phyloP scores from a whole-genome alignment of 177 flowering plant species.

The Vitis hybrid region DNA sequence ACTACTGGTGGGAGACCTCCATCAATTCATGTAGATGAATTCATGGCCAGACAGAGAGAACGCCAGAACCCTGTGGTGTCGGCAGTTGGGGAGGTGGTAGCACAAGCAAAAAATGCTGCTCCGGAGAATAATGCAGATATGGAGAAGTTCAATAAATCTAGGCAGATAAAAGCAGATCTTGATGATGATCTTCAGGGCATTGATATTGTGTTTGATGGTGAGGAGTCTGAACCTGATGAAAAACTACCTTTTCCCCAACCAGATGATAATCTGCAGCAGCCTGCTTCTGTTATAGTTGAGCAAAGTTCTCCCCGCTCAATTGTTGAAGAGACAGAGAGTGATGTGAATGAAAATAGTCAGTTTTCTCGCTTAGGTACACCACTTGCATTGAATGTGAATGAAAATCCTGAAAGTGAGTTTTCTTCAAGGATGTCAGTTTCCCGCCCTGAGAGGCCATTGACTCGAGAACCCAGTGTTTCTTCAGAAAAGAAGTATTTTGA shows the following conservation, averaged over 20 bases:
- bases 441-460: constrained; percentile 57
- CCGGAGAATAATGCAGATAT: constrained; percentile 36
- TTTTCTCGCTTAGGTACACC: constrained; percentile 53
- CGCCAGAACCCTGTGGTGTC: constrained; percentile 60
- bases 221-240: constrained; percentile 87
- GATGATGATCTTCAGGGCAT: constrained; percentile 97
- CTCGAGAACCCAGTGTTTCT: constrained; percentile 79
- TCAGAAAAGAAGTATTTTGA: constrained; percentile 65
- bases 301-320: constrained; percentile 76
- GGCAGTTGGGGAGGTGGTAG: constrained; percentile 44
- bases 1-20: constrained; percentile 92
- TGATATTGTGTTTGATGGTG: constrained; percentile 93
- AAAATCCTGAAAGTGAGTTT: constrained; percentile 56
- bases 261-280: constrained; percentile 67
- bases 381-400: constrained; percentile 50
- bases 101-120: constrained; percentile 36
- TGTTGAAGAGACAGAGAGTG: constrained; percentile 82
- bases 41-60: constrained; percentile 94
- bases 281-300: constrained; percentile 53
- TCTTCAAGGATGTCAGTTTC: constrained; percentile 74
- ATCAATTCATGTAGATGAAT: constrained; percentile 97
- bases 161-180: constrained; percentile 69
- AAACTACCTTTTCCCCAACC: constrained; percentile 84
- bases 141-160: constrained; percentile 50
- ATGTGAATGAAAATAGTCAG: constrained; percentile 48